Percentiles rank a stretch among this genome's conserved stretches.
These are phyloP conservation scores for Pichia occidentalis DNA, from an alignment of 805 yeast species.

Conservation along the genomic window DNA sequence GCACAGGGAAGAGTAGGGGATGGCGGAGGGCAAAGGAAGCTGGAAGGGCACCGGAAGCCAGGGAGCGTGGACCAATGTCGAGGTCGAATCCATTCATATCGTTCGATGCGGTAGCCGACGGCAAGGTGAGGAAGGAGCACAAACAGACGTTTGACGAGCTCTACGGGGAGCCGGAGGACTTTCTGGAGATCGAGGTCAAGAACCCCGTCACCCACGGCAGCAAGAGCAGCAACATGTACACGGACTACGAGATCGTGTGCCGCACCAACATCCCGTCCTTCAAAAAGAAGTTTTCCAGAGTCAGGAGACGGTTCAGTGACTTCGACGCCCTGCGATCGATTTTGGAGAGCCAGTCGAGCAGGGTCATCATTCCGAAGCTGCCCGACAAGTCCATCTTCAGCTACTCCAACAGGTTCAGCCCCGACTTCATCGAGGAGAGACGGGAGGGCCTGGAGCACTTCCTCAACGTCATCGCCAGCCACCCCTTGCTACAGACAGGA, in stretches of 20 bases:
- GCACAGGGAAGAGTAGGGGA: too few relatives aligned
- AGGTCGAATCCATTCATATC: conserved; percentile 30
- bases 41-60: too few relatives aligned
- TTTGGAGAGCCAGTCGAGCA: conserved; percentile 65
- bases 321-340: conserved; percentile 75
- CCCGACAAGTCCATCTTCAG: conserved; percentile 74
- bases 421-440: conserved; percentile 76
- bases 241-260: conserved; percentile 88
- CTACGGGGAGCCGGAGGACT: conserved; percentile 92
- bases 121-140: conserved; percentile 26
- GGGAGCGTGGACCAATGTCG: conserved; percentile 18
- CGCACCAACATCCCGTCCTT: conserved; percentile 90
- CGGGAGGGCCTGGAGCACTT: conserved; percentile 80
- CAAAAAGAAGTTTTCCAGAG: conserved; percentile 52
- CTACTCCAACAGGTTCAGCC: conserved; percentile 65
- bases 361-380: conserved; percentile 77
- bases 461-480: conserved; percentile 75
- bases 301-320: conserved; percentile 84
- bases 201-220: conserved; percentile 72
- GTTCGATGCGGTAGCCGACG: conserved; percentile 21
- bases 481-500: conserved; percentile 88
- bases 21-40: too few relatives aligned
- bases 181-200: conserved; percentile 82
- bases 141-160: conserved; percentile 69
- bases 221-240: conserved; percentile 53